These are phyloP conservation scores for Lasiosphaeriaceae sp. DNA, from an alignment of 495 filamentous ascomycete species.

Conservation along the genomic window DNA sequence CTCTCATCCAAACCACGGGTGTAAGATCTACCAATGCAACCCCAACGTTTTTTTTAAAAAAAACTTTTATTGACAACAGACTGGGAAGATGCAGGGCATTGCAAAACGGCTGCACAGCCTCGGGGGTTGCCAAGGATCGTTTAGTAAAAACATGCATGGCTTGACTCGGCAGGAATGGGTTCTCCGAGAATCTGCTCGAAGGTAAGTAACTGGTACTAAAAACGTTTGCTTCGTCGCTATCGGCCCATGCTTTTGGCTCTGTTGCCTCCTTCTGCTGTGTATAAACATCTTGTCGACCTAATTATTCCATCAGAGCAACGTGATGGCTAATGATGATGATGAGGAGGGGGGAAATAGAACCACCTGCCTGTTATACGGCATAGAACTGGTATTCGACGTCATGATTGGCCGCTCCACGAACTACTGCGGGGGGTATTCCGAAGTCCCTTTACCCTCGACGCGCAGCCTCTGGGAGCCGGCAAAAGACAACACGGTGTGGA, in stretches of 20 bases:
- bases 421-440: neutral
- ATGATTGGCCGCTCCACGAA: neutral
- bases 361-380: neutral
- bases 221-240: no score
- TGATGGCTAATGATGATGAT: no score
- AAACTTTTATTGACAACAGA: neutral
- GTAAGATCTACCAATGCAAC: neutral
- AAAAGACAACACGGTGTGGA: slow-evolving; percentile 3
- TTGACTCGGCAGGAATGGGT: slow-evolving; percentile 1
- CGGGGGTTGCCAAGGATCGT: neutral
- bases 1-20: neutral
- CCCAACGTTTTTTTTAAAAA: neutral
- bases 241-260: no score
- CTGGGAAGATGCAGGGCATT: neutral
- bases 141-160: neutral
- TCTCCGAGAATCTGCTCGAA: neutral
- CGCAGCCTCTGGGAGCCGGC: slow-evolving; percentile 1
- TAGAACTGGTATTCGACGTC: slow-evolving; percentile 7
- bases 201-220: neutral
- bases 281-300: neutral
- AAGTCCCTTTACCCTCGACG: neutral
- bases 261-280: neutral
- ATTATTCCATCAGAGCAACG: no score
- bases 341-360: no score
- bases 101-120: neutral